phyloP scores from a whole-genome alignment of 768 basidiomycete genomes.

The Agaricus blazei region DNA sequence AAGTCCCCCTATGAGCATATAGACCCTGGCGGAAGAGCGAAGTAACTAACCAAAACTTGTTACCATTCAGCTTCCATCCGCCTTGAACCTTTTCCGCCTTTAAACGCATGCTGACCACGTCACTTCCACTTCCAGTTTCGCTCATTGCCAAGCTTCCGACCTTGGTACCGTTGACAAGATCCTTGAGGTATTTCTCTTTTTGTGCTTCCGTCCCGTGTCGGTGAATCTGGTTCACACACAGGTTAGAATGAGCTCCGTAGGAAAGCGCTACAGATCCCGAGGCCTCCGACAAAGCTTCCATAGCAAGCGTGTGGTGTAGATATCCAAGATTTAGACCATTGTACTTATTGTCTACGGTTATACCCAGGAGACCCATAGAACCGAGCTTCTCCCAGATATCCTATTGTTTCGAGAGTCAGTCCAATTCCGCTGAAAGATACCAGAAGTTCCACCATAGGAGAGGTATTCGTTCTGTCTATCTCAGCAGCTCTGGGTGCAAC shows the following conservation, averaged over 20 bases:
- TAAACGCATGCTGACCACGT: conserved; percentile 92
- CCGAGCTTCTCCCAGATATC: conserved; percentile 88
- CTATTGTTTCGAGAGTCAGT: conserved; percentile 31
- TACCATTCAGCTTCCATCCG: conserved; percentile 81
- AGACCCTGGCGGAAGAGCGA: neutral
- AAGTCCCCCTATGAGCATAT: conserved; percentile 7
- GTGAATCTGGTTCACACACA: conserved; percentile 83
- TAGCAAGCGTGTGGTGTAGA: conserved; percentile 83
- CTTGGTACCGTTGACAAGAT: conserved; percentile 73
- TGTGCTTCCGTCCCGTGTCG: conserved; percentile 81
- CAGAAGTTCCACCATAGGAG: conserved; percentile 53
- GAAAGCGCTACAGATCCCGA: conserved; percentile 92
- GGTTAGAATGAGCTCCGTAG: conserved; percentile 89
- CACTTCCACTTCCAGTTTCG: conserved; percentile 87
- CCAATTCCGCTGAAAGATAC: conserved; percentile 5
- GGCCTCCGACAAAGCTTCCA: conserved; percentile 90
- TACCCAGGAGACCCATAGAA: conserved; percentile 86
- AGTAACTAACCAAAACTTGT: conserved; percentile 79
- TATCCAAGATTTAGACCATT: conserved; percentile 84
- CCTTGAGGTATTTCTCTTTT: conserved; percentile 79
- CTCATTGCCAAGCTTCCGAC: conserved; percentile 94
- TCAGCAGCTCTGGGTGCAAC: conserved; percentile 82
- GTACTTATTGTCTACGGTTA: conserved; percentile 76
- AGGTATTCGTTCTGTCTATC: conserved; percentile 81
- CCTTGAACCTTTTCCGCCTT: conserved; percentile 74